Conservation (phyloP, 1,139 yeast genomes). For the Suhomyces atakaporum region DNA sequence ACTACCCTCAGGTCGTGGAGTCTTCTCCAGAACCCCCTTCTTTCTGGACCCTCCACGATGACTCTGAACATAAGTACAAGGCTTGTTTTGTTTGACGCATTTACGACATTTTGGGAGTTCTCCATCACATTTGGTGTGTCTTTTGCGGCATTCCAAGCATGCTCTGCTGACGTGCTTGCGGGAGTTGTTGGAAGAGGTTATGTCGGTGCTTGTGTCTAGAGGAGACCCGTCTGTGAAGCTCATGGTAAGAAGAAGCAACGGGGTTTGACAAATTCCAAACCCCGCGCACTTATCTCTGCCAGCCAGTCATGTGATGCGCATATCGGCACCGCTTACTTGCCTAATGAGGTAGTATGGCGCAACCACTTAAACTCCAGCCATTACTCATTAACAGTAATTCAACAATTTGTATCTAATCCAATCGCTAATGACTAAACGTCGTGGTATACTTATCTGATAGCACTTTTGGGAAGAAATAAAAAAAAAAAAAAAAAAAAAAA, state of each 20-base stretch:
- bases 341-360: too few species aligned
- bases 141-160: slow-evolving; percentile 49
- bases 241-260: slow-evolving; percentile 1
- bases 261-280: slow-evolving; percentile 2
- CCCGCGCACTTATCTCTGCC: slow-evolving; percentile 1
- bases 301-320: slow-evolving; percentile 1
- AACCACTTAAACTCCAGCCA: too few species aligned
- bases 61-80: slow-evolving; percentile 49
- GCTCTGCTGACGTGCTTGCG: slow-evolving; percentile 34
- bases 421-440: too few species aligned
- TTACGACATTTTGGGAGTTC: slow-evolving; percentile 44
- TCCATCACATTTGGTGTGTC: slow-evolving; percentile 53
- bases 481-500: too few species aligned
- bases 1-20: too few species aligned
- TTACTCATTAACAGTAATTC: too few species aligned
- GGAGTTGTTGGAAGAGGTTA: not conserved
- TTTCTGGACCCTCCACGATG: slow-evolving; percentile 54
- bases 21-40: slow-evolving; percentile 37
- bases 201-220: not conserved
- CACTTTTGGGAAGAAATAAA: too few species aligned
- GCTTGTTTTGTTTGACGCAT: slow-evolving; percentile 33
- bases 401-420: too few species aligned
- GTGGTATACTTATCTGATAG: too few species aligned
- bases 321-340: not conserved
- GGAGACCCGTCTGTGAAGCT: slow-evolving; percentile 1